Percentiles rank a stretch among this genome's conserved stretches.
Conservation (phyloP, 2,329 filamentous ascomycete genomes). For the Calonectria crousiana region DNA sequence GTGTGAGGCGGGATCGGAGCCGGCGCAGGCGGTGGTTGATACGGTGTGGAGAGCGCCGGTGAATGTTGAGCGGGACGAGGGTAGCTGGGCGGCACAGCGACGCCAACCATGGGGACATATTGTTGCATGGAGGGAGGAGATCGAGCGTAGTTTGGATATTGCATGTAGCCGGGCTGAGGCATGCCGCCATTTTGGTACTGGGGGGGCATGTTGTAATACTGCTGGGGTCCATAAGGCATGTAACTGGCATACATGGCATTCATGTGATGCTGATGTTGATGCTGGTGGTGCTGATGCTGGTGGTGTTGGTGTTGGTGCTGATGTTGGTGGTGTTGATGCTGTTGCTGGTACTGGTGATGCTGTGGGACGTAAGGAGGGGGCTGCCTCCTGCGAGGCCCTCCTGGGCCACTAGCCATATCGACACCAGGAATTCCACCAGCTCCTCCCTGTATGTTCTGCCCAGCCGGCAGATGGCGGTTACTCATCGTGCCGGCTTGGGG, state of each 20-base stretch:
- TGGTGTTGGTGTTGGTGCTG: constrained; percentile 47
- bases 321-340: constrained; percentile 29
- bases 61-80: constrained; percentile 63
- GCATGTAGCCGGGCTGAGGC: constrained; percentile 60
- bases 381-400: constrained; percentile 54
- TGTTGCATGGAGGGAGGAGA: constrained; percentile 67
- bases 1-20: constrained; percentile 61
- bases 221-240: constrained; percentile 61
- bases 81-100: constrained; percentile 60
- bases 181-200: constrained; percentile 50
- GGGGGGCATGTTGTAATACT: constrained; percentile 67
- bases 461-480: constrained; percentile 81
- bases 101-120: constrained; percentile 65
- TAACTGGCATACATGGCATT: constrained; percentile 64
- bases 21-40: constrained; percentile 64
- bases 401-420: constrained; percentile 51
- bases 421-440: constrained; percentile 49
- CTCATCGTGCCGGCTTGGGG: constrained; percentile 82
- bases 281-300: constrained; percentile 48
- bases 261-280: constrained; percentile 56
- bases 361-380: constrained; percentile 54
- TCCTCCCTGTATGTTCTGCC: constrained; percentile 71
- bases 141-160: constrained; percentile 62
- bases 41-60: constrained; percentile 67
- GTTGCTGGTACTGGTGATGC: constrained; percentile 53